Evolutionary conservation across 2,329 filamentous ascomycete species (phyloP).

Genomic region (Setomelanomma holmii): DNA sequence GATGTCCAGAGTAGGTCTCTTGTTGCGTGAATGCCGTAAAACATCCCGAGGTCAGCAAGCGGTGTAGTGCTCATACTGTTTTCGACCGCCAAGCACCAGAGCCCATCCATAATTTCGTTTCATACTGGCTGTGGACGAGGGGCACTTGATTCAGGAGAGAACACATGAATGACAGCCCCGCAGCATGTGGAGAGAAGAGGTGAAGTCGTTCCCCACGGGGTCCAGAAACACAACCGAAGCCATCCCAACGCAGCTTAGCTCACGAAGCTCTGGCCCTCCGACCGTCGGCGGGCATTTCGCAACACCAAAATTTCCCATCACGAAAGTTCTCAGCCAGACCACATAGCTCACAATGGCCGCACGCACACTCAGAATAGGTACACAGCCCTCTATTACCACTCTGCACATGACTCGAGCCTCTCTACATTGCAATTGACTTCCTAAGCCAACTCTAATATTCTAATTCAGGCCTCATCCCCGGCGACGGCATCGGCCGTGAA

Average conservation of each 20-base stretch:
- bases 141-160: no score
- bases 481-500: conserved; percentile 97
- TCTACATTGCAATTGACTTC: conserved; percentile 2
- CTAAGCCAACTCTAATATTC: conserved; percentile 6
- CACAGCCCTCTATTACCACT: not conserved
- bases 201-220: no score
- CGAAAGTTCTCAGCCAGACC: conserved; percentile 5
- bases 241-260: conserved; percentile 6
- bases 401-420: not conserved
- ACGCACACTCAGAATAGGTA: conserved; percentile 42
- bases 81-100: no score
- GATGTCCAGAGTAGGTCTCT: no score
- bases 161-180: no score
- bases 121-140: no score
- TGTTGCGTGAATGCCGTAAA: no score
- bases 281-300: conserved; percentile 13
- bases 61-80: no score
- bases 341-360: conserved; percentile 36
- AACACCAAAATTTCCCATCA: conserved; percentile 24
- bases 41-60: no score
- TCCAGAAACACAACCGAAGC: no score
- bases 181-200: no score
- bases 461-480: conserved; percentile 83
- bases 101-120: no score
- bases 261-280: conserved; percentile 16